phyloP scores from a whole-genome alignment of 2,329 filamentous ascomycete genomes.

The Sclerotinia sclerotiorum region DNA sequence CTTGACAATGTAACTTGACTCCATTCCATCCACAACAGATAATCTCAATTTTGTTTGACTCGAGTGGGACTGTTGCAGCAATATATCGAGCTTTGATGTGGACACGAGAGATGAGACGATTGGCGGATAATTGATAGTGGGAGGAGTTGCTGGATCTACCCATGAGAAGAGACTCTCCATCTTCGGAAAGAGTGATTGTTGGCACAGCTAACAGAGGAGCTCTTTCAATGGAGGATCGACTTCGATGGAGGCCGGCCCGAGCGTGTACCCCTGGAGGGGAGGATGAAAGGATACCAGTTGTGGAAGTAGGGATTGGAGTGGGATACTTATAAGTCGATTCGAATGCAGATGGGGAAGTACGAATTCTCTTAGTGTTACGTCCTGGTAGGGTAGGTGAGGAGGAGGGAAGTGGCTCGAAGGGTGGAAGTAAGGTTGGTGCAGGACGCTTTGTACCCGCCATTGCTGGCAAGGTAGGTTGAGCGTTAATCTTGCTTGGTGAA shows the following conservation, averaged over 20 bases:
- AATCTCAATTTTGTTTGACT: slow-evolving; percentile 79
- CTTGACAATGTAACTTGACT: slow-evolving; percentile 86
- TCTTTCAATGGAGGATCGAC: slow-evolving; percentile 65
- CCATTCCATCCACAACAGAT: slow-evolving; percentile 96
- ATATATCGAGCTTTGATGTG: slow-evolving; percentile 89
- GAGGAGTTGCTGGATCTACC: slow-evolving; percentile 93
- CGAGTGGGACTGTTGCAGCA: slow-evolving; percentile 63
- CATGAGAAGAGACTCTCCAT: slow-evolving; percentile 81
- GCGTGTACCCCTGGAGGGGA: slow-evolving; percentile 65
- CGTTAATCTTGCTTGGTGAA: slow-evolving; percentile 40
- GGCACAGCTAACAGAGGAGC: slow-evolving; percentile 80
- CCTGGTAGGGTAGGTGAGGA: slow-evolving; percentile 73
- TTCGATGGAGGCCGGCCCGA: slow-evolving; percentile 57
- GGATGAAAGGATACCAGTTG: slow-evolving; percentile 84
- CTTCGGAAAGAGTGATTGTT: slow-evolving; percentile 75
- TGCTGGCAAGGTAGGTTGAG: slow-evolving; percentile 33
- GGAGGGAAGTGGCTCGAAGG: slow-evolving; percentile 78
- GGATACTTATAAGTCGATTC: slow-evolving; percentile 65
- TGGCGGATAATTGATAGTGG: slow-evolving; percentile 90
- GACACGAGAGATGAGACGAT: slow-evolving; percentile 87
- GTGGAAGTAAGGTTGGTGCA: slow-evolving; percentile 68
- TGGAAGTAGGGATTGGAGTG: slow-evolving; percentile 90
- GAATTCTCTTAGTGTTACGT: slow-evolving; percentile 65
- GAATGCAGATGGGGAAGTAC: slow-evolving; percentile 44
- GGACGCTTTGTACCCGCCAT: slow-evolving; percentile 57